These are phyloP conservation scores for Phytophthora pistaciae DNA, from an alignment of 352 stramenopile species.

Conservation along the genomic window DNA sequence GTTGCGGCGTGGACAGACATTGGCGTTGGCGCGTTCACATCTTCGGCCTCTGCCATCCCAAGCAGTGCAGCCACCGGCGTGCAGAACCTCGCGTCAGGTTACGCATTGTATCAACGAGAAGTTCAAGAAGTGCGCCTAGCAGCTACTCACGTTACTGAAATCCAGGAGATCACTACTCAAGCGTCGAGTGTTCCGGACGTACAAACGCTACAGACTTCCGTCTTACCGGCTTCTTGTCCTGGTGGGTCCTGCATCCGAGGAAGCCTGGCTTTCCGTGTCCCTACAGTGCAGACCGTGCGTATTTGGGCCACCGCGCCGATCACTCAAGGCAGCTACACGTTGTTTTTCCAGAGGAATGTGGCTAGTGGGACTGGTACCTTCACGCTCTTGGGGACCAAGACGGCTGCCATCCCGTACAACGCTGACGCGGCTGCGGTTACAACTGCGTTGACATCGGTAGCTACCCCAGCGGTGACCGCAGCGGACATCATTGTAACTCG, in stretches of 20 bases:
- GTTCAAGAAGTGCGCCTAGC: conserved; percentile 77
- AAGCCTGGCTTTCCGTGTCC: conserved; percentile 69
- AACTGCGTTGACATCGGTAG: conserved; percentile 32
- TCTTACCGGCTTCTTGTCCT: conserved; percentile 51
- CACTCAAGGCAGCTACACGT: conserved; percentile 54
- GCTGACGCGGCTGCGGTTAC: conserved; percentile 44
- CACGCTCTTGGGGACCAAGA: conserved; percentile 24
- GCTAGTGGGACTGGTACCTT: conserved; percentile 40
- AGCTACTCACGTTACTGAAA: conserved; percentile 70
- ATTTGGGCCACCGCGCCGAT: conserved; percentile 65
- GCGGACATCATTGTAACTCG: conserved; percentile 79
- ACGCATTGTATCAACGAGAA: conserved; percentile 65
- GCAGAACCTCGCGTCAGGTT: conserved; percentile 61
- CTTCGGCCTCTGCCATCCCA: conserved; percentile 46
- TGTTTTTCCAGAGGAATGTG: conserved; percentile 51
- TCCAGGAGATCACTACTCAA: conserved; percentile 73
- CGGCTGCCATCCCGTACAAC: conserved; percentile 52
- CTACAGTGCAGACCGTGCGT: conserved; percentile 78
- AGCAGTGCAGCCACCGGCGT: conserved; percentile 58
- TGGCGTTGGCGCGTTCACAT: conserved; percentile 58
- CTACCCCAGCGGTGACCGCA: conserved; percentile 39
- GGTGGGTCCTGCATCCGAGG: conserved; percentile 60
- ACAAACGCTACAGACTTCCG: conserved; percentile 73
- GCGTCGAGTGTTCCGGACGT: conserved; percentile 76
- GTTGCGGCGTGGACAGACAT: conserved; percentile 70